Evolutionary conservation across 441 rosid species (phyloP), one percentile per base, ranked within the genome.

Genomic region (Corymbia calophylla): DNA sequence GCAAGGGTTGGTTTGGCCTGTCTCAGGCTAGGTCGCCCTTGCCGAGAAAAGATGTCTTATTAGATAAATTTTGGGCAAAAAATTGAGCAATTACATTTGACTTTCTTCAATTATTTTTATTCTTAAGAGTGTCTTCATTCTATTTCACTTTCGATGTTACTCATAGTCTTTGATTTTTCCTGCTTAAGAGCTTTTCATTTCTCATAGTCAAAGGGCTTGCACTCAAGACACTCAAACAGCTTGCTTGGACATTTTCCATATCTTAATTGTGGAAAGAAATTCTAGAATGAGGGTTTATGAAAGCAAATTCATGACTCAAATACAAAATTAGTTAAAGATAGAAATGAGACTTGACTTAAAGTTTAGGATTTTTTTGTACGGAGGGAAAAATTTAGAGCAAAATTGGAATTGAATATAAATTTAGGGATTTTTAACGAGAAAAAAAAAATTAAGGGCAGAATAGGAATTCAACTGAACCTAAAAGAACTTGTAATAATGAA

Each of bases 291-390:
- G 29, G 1, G 62, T 58, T 58, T 9, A 23, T 3, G 0, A 58
- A 4, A 13, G 0, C 10, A 58, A 58, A 23, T 58, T 58, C 25
- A 9, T 2, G n/a, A 58, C 29, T 5, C 10, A 0, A 58, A 2
- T 58, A 23, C 0, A 0, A 0, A 23, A 58, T 23, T 58, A 3
- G 13, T 58, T 39, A 39, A 23, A 25, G 14, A 13, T 58, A 58
- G 29, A 23, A 58, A 58, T 23, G 62, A 23, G 62, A 56, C 62
- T 29, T 4, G 17, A 56, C 29, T 2, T 56, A 56, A 56, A 56
- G 62, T 56, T 23, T 9, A 6, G 25, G 13, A 5, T 56, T 56
- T 6, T 56, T 56, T 23, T 0, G 9, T 39, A 39, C 5, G 44
- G 44, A 39, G 62, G 62, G 62, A 5, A 58, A 58, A 58, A 58